A percentile compares a stretch with the other conserved stretches of the same genome.
phyloP scores from a whole-genome alignment of 768 basidiomycete genomes.

The Boletus tomentosulus region DNA sequence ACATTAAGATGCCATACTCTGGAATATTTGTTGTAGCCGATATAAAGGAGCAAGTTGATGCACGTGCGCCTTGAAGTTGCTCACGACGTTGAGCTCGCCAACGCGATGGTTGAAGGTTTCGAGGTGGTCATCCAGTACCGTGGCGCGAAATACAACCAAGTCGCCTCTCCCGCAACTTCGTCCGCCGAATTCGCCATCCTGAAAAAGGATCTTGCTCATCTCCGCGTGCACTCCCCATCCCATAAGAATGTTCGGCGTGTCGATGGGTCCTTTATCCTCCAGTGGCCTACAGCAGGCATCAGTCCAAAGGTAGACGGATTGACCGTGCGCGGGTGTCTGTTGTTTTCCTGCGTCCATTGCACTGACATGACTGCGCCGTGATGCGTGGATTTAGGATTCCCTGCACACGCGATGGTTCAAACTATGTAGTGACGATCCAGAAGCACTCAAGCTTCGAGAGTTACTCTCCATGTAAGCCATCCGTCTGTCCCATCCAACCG shows the following conservation, averaged over 20 bases:
- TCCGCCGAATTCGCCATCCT: constrained; percentile 21
- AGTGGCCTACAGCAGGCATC: constrained; percentile 18
- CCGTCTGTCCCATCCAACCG: not conserved
- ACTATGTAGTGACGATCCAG: constrained; percentile 20
- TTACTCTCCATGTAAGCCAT: constrained; percentile 28
- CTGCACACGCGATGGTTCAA: constrained; percentile 26
- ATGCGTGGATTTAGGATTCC: constrained; percentile 11
- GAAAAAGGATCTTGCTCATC: constrained; percentile 26
- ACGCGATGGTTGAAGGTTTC: constrained; percentile 20
- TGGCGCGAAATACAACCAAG: constrained; percentile 13
- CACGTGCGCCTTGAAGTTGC: not conserved
- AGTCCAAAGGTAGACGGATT: constrained; percentile 1
- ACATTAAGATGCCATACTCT: no score
- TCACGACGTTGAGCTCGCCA: not conserved
- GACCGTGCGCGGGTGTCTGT: constrained; percentile 7
- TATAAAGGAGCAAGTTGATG: not conserved
- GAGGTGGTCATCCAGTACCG: constrained; percentile 24
- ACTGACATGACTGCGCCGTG: not conserved
- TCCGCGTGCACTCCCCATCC: constrained; percentile 29
- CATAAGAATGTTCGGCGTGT: constrained; percentile 24
- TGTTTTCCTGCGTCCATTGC: not conserved
- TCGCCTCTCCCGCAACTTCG: constrained; percentile 7
- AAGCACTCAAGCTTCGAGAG: constrained; percentile 20
- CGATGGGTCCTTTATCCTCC: constrained; percentile 21
- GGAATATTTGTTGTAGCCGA: no score